Evolutionary conservation across 306 rosid species (phyloP).

Genomic region (Rosa multiflora): DNA sequence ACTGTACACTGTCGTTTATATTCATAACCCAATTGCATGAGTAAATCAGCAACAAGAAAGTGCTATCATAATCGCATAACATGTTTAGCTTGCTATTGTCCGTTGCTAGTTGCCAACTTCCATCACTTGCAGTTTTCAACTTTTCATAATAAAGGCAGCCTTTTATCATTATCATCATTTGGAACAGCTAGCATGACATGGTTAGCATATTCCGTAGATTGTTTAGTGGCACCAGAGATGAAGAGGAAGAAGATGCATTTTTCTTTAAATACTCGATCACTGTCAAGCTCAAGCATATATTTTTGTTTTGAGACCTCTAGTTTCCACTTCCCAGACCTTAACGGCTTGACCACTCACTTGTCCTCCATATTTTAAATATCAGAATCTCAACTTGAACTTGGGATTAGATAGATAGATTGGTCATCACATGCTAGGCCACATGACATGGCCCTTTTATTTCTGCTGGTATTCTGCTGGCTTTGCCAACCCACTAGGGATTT

Average conservation of each 20-base stretch:
- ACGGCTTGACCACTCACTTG: background rate
- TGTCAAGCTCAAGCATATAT: conserved; percentile 1
- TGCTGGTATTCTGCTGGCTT: background rate
- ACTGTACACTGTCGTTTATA: background rate
- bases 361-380: background rate
- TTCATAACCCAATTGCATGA: background rate
- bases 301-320: background rate
- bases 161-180: background rate
- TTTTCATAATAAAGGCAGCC: background rate
- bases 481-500: conserved; percentile 16
- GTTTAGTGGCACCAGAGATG: background rate
- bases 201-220: background rate
- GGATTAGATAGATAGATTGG: conserved; percentile 2
- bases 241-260: background rate
- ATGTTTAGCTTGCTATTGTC: background rate
- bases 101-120: background rate
- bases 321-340: background rate
- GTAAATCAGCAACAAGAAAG: background rate
- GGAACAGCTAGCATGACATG: background rate
- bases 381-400: background rate
- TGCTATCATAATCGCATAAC: background rate
- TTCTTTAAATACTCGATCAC: background rate
- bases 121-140: background rate
- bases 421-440: conserved; percentile 10
- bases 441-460: background rate